Percentiles rank a stretch among this genome's conserved stretches.
Conservation (phyloP, 2,329 filamentous ascomycete genomes). For the Herpotrichia juniperi region DNA sequence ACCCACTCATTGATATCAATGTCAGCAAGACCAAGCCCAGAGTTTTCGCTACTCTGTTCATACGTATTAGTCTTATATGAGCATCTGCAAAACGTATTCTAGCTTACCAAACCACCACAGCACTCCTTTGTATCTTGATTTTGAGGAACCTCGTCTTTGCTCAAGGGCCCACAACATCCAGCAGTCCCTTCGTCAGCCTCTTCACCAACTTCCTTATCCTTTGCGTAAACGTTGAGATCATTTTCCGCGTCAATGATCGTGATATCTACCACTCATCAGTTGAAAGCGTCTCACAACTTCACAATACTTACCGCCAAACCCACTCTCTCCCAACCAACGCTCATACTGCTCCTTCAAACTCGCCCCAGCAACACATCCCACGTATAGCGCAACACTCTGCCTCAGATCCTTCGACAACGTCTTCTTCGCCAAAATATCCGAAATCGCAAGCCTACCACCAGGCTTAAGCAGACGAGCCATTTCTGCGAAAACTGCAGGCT, state of each 20-base stretch:
- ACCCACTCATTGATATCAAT: conserved; percentile 13
- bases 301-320: conserved; percentile 9
- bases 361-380: conserved; percentile 66
- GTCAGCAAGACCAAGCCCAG: neutral
- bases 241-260: conserved; percentile 12
- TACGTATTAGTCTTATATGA: neutral
- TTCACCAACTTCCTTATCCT: conserved; percentile 3
- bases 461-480: conserved; percentile 63
- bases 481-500: conserved; percentile 56
- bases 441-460: conserved; percentile 63
- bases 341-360: conserved; percentile 60
- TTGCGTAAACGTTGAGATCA: conserved; percentile 15
- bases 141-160: neutral
- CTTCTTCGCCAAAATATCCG: conserved; percentile 63
- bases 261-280: conserved; percentile 5
- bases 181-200: neutral
- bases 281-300: neutral
- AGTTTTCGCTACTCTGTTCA: neutral
- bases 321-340: conserved; percentile 47
- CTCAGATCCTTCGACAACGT: conserved; percentile 54
- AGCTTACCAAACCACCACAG: neutral
- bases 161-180: conserved; percentile 4
- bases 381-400: conserved; percentile 59
- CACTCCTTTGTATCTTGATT: too few species aligned
- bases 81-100: neutral